Percentiles rank a stretch among this genome's conserved stretches.
Evolutionary conservation across 176 grass and related monocot species (phyloP).

Genomic region (Avena sativa): DNA sequence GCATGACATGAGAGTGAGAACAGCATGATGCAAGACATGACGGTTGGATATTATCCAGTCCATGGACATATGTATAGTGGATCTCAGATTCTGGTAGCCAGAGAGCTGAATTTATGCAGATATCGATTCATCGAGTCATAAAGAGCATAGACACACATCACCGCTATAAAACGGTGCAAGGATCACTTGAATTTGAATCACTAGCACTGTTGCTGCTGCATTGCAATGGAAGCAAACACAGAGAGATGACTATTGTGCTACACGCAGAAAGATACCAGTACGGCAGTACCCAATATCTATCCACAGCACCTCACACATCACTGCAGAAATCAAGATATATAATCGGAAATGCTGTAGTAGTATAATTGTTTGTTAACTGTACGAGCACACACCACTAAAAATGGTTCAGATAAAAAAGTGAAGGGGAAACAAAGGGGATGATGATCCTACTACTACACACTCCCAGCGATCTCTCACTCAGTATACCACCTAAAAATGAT

Average conservation of each 20-base stretch:
- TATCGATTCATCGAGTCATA: neutral
- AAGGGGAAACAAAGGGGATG: neutral
- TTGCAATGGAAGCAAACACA: neutral
- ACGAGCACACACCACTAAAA: neutral
- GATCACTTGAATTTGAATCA: neutral
- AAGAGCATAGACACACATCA: neutral
- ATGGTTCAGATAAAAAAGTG: neutral
- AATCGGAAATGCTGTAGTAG: neutral
- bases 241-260: neutral
- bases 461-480: neutral
- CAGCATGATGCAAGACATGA: neutral
- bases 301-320: neutral
- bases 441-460: conserved; percentile 23
- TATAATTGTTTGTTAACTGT: conserved; percentile 45
- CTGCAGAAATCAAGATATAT: conserved; percentile 12
- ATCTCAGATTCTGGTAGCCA: neutral
- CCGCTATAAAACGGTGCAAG: neutral
- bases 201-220: neutral
- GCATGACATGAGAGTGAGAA: neutral
- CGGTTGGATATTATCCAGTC: neutral
- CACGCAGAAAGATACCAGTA: conserved; percentile 19
- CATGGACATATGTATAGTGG: neutral
- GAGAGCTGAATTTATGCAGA: conserved; percentile 6
- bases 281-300: neutral
- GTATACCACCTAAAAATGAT: conserved; percentile 19